Conservation (phyloP, 1,284 basidiomycete species). For the Malassezia arunalokei region DNA sequence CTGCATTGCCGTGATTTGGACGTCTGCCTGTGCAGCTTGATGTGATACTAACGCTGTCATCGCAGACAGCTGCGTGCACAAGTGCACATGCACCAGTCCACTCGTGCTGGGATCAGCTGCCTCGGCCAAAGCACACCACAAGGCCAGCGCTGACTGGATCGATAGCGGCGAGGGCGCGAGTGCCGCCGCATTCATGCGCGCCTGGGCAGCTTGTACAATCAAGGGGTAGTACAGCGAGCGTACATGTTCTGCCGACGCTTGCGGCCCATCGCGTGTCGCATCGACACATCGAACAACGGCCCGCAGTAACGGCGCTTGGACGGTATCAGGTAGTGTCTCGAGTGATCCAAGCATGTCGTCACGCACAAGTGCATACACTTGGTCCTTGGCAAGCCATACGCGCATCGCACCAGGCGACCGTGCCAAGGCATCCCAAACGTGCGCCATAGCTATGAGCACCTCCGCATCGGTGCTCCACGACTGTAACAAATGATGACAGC, state of each 20-base stretch:
- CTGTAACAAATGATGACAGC: constrained; percentile 16
- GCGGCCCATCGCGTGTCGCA: constrained; percentile 16
- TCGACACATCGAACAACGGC: constrained; percentile 35
- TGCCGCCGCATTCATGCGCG: constrained; percentile 3
- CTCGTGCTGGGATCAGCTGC: constrained; percentile 3
- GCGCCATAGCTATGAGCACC: constrained; percentile 27
- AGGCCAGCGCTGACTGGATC: constrained; percentile 2
- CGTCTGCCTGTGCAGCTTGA: constrained; percentile 1
- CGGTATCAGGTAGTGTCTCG: constrained; percentile 28
- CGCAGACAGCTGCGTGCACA: constrained; percentile 3
- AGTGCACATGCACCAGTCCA: constrained; percentile 1
- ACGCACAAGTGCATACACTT: constrained; percentile 26
- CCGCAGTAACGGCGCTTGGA: constrained; percentile 28
- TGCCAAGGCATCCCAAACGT: constrained; percentile 22
- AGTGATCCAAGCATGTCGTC: constrained; percentile 20
- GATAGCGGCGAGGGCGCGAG: constrained; percentile 2
- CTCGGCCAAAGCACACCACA: constrained; percentile 3
- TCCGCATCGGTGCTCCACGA: constrained; percentile 35
- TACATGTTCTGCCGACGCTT: constrained; percentile 6
- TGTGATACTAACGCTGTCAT: neutral
- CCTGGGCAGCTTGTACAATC: constrained; percentile 15
- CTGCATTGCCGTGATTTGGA: constrained; percentile 8
- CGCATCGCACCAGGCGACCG: constrained; percentile 27
- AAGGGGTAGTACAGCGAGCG: constrained; percentile 18
- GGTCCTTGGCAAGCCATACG: constrained; percentile 20